phyloP scores from a whole-genome alignment of 108 stramenopile species.

The Poteriospumella lacustris region DNA sequence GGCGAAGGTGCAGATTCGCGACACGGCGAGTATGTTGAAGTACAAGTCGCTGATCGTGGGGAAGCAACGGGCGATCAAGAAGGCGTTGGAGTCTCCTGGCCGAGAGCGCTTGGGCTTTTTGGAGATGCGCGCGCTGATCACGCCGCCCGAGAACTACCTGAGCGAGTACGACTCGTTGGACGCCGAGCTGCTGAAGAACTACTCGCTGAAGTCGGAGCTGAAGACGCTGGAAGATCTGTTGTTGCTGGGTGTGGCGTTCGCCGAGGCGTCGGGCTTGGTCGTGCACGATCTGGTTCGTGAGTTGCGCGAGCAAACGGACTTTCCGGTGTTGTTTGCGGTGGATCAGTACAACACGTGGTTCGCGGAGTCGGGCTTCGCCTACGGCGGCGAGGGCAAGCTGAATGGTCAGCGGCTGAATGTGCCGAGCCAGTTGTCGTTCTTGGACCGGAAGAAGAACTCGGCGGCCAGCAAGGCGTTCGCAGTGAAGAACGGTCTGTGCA shows the following conservation, averaged over 20 bases:
- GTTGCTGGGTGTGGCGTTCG: background rate
- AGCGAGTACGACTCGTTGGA: background rate
- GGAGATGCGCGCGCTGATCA: background rate
- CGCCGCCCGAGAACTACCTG: background rate
- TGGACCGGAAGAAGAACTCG: background rate
- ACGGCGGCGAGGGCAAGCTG: background rate
- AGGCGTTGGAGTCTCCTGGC: background rate
- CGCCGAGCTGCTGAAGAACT: background rate
- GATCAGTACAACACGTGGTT: conserved; percentile 4
- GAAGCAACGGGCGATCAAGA: background rate
- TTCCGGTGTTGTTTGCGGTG: background rate
- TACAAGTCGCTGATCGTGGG: background rate
- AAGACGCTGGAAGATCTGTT: background rate
- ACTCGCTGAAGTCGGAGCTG: background rate
- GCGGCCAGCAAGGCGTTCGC: background rate
- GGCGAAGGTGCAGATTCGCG: background rate
- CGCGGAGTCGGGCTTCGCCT: background rate
- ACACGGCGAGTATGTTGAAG: background rate
- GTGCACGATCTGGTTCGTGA: background rate
- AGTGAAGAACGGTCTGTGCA: conserved; percentile 4
- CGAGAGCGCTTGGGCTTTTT: background rate
- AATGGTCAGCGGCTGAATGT: background rate
- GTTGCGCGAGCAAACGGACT: background rate
- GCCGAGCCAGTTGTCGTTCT: background rate
- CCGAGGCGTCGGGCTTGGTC: background rate